These are phyloP conservation scores for Hanseniaspora gamundiae DNA, from an alignment of 1,139 yeast genomes.

Conservation along the genomic window DNA sequence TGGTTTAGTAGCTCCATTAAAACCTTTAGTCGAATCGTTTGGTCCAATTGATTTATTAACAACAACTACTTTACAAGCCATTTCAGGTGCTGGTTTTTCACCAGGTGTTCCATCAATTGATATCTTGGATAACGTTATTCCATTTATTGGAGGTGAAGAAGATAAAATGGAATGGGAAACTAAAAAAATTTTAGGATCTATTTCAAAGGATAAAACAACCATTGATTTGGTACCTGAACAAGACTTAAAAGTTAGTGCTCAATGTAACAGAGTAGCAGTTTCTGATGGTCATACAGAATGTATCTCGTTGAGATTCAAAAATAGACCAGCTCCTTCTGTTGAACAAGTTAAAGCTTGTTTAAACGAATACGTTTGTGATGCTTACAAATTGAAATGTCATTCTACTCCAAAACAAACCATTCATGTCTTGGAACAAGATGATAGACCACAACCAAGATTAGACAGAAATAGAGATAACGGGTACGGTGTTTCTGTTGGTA, in stretches of 20 bases:
- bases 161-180: slow-evolving; percentile 99
- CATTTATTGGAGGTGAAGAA: slow-evolving; percentile 93
- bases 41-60: slow-evolving; percentile 85
- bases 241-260: slow-evolving; percentile 82
- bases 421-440: slow-evolving; percentile 79
- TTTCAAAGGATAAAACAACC: slow-evolving; percentile 39
- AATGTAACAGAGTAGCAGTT: slow-evolving; percentile 94
- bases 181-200: slow-evolving; percentile 72
- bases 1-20: slow-evolving; percentile 91
- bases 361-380: slow-evolving; percentile 73
- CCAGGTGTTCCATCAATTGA: slow-evolving; percentile 98
- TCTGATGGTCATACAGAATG: slow-evolving; percentile 98
- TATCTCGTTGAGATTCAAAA: slow-evolving; percentile 72
- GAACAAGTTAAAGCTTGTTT: slow-evolving; percentile 66
- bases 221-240: slow-evolving; percentile 54
- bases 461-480: slow-evolving; percentile 95
- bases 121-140: slow-evolving; percentile 85
- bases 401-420: slow-evolving; percentile 91
- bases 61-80: slow-evolving; percentile 90
- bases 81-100: slow-evolving; percentile 96
- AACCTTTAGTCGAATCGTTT: slow-evolving; percentile 75
- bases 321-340: slow-evolving; percentile 72
- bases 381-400: slow-evolving; percentile 60
- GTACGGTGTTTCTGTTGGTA: slow-evolving; percentile 89
- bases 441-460: slow-evolving; percentile 96